Evolutionary conservation across 2,329 filamentous ascomycete genomes (phyloP).

Genomic region (Botrytis deweyae): DNA sequence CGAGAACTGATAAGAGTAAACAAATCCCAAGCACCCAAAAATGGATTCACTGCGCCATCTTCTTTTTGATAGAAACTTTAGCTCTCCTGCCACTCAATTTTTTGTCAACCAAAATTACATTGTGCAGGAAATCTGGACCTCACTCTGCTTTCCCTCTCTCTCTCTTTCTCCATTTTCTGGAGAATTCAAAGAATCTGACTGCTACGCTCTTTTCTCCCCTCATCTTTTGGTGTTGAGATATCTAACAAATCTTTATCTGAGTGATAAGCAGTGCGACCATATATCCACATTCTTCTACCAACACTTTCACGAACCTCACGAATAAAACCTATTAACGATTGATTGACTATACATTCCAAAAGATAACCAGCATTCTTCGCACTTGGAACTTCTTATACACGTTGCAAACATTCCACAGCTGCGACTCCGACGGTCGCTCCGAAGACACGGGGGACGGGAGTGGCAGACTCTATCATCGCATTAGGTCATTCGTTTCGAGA

Average conservation of each 20-base stretch:
- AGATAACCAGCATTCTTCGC: conserved; percentile 27
- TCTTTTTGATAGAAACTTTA: conserved; percentile 19
- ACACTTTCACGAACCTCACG: conserved; percentile 5
- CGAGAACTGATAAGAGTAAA: conserved; percentile 14
- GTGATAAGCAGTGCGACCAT: conserved; percentile 19
- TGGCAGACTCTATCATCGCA: conserved; percentile 29
- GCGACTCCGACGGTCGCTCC: conserved; percentile 39
- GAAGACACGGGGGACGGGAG: conserved; percentile 38
- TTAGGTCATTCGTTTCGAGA: conserved; percentile 18
- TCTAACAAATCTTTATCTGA: conserved; percentile 17
- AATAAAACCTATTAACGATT: neutral
- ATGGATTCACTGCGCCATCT: conserved; percentile 20
- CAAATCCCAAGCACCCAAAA: neutral
- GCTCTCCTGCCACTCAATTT: conserved; percentile 21
- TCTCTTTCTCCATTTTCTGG: conserved; percentile 6
- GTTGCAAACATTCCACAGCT: conserved; percentile 36
- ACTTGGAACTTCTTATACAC: conserved; percentile 24
- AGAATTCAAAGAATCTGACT: conserved; percentile 13
- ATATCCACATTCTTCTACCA: conserved; percentile 20
- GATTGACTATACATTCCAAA: conserved; percentile 5
- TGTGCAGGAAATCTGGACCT: conserved; percentile 18
- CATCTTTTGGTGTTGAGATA: conserved; percentile 12
- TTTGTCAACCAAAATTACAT: conserved; percentile 10
- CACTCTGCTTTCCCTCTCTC: neutral
- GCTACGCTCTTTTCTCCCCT: conserved; percentile 10